These are phyloP conservation scores for Paraurostyla sp. DNA, from an alignment of 73 alveolate species.

Conservation along the genomic window DNA sequence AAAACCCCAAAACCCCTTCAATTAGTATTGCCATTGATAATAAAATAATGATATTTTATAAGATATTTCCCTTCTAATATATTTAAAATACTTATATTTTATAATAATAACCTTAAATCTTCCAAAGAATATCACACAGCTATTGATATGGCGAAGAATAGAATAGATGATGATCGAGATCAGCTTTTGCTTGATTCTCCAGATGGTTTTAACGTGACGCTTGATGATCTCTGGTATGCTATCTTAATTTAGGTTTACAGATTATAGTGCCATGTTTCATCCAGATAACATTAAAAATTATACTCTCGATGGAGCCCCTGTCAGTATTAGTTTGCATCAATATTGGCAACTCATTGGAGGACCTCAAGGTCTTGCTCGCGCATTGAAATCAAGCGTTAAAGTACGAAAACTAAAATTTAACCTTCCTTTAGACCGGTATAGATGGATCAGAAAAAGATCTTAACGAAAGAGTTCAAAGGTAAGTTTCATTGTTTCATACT, in stretches of 20 bases:
- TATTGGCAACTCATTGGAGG: conserved; percentile 23
- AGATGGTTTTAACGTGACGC: too few relatives aligned
- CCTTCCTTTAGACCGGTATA: conserved; percentile 6
- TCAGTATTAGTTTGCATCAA: conserved; percentile 12
- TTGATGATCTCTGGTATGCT: too few relatives aligned
- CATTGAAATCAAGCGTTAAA: background rate
- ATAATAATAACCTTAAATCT: too few relatives aligned
- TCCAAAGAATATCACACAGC: too few relatives aligned
- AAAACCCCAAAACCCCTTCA: too few relatives aligned
- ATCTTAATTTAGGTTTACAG: conserved; percentile 61
- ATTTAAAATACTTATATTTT: too few relatives aligned
- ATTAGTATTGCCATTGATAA: too few relatives aligned
- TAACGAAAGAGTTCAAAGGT: background rate
- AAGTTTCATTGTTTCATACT: background rate
- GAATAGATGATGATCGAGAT: too few relatives aligned
- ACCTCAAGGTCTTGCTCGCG: conserved; percentile 11
- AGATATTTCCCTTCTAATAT: too few relatives aligned
- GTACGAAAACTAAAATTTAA: background rate
- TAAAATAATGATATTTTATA: too few relatives aligned
- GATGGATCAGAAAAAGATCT: background rate
- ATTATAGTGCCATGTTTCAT: conserved; percentile 62
- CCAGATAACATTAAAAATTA: conserved; percentile 37
- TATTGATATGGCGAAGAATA: too few relatives aligned
- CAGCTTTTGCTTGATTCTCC: too few relatives aligned
- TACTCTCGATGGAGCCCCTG: background rate